A percentile compares a stretch with the other conserved stretches of the same genome.
These are phyloP conservation scores for Aspergillus piperis DNA, from an alignment of 2,329 filamentous ascomycete genomes.

Conservation along the genomic window DNA sequence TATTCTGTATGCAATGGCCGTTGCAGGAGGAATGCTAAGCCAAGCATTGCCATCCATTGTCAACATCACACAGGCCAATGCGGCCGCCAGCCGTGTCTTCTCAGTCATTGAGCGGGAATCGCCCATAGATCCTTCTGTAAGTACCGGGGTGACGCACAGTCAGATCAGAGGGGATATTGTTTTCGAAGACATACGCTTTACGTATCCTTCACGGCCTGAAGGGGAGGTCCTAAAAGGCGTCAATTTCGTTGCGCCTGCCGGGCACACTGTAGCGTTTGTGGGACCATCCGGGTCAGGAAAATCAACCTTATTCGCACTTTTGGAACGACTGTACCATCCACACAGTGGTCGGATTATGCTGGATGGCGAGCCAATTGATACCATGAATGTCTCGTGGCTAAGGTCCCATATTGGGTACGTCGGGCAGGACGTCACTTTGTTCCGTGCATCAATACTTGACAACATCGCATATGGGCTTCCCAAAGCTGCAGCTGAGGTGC, in stretches of 20 bases:
- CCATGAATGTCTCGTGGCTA: slow-evolving; percentile 32
- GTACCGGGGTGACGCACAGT: slow-evolving; percentile 17
- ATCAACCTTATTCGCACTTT: slow-evolving; percentile 69
- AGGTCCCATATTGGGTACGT: slow-evolving; percentile 20
- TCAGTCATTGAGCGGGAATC: slow-evolving; percentile 40
- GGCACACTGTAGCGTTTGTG: slow-evolving; percentile 63
- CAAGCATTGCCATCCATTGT: slow-evolving; percentile 14
- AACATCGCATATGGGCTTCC: slow-evolving; percentile 66
- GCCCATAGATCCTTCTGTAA: slow-evolving; percentile 35
- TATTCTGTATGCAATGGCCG: slow-evolving; percentile 10
- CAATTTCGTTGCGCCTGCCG: slow-evolving; percentile 37
- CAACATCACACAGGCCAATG: slow-evolving; percentile 21
- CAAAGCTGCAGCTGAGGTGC: slow-evolving; percentile 15
- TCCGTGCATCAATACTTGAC: slow-evolving; percentile 76
- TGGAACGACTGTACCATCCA: slow-evolving; percentile 71
- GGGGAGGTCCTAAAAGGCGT: slow-evolving; percentile 37
- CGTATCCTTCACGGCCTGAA: slow-evolving; percentile 44
- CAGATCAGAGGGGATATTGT: slow-evolving; percentile 33
- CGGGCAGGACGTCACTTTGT: slow-evolving; percentile 73
- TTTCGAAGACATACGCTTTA: slow-evolving; percentile 38
- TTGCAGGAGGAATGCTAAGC: slow-evolving; percentile 12
- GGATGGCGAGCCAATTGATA: slow-evolving; percentile 39
- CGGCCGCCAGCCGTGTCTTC: slow-evolving; percentile 25
- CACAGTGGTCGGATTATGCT: slow-evolving; percentile 35
- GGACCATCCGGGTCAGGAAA: slow-evolving; percentile 74